These are phyloP conservation scores for Fusarium marasasianum DNA, from an alignment of 2,329 filamentous ascomycete genomes.

Conservation along the genomic window DNA sequence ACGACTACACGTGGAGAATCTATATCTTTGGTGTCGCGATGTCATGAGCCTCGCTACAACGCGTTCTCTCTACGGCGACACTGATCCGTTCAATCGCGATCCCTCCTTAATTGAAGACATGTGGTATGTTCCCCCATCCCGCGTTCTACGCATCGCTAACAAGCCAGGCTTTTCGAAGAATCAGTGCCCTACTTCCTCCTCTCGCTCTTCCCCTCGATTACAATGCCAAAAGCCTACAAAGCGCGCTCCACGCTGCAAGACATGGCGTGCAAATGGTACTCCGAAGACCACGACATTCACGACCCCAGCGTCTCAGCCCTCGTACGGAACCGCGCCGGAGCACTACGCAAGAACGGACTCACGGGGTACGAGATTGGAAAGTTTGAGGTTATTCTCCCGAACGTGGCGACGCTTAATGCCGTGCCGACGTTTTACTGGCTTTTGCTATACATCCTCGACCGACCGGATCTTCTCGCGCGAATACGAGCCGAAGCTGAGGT, in stretches of 20 bases:
- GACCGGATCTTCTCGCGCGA: constrained; percentile 35
- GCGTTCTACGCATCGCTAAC: not conserved
- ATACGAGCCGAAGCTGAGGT: constrained; percentile 33
- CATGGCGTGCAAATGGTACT: constrained; percentile 46
- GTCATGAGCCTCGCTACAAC: constrained; percentile 52
- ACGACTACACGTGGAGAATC: constrained; percentile 44
- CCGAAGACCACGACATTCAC: constrained; percentile 38
- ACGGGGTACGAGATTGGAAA: constrained; percentile 40
- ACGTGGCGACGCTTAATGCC: constrained; percentile 47
- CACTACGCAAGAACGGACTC: constrained; percentile 44
- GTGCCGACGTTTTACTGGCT: constrained; percentile 52
- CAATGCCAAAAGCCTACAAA: constrained; percentile 44
- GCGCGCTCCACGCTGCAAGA: constrained; percentile 40
- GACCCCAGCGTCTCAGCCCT: constrained; percentile 41
- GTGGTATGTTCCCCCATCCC: constrained; percentile 14
- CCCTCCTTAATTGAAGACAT: constrained; percentile 25
- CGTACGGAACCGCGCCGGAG: constrained; percentile 43
- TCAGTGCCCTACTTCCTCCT: constrained; percentile 43
- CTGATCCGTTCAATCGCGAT: constrained; percentile 52
- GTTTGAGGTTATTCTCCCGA: constrained; percentile 45
- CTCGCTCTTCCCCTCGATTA: constrained; percentile 44
- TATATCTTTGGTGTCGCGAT: constrained; percentile 52
- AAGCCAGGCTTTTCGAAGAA: constrained; percentile 35
- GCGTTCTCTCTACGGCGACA: constrained; percentile 53
- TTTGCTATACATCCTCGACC: constrained; percentile 43